Evolutionary conservation across 2,329 filamentous ascomycete species (phyloP).

Genomic region (Exophiala phaeomuriformis): DNA sequence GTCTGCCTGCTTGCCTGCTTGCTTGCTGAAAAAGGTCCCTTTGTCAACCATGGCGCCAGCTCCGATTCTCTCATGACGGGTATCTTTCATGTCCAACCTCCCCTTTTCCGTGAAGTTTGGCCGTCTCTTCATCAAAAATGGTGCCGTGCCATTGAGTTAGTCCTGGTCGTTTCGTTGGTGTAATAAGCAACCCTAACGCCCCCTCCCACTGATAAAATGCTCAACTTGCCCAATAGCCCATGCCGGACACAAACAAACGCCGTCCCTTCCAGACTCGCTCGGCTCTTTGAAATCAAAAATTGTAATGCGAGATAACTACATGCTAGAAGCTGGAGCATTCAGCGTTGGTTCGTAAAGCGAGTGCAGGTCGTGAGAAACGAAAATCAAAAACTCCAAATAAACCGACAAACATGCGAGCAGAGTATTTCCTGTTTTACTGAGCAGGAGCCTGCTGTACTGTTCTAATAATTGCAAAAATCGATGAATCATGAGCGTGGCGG

Average conservation of each 20-base stretch:
- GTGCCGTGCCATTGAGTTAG: neutral
- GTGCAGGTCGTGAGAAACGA: neutral
- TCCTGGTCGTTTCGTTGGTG: conserved; percentile 3
- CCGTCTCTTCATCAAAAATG: conserved; percentile 15
- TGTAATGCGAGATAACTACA: conserved; percentile 10
- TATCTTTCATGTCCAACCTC: conserved; percentile 18
- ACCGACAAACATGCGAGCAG: neutral
- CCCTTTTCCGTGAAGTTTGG: conserved; percentile 3
- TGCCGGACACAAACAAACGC: neutral
- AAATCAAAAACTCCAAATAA: neutral
- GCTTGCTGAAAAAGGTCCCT: no score
- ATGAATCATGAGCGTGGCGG: conserved; percentile 17
- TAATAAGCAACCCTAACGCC: conserved; percentile 7
- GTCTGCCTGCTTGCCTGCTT: no score
- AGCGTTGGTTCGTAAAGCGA: neutral
- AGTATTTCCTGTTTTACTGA: neutral
- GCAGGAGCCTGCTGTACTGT: neutral
- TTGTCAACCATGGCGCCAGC: conserved; percentile 8
- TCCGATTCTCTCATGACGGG: conserved; percentile 13
- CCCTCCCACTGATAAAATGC: conserved; percentile 2
- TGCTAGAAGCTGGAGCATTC: neutral
- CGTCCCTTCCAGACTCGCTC: neutral
- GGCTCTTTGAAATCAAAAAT: neutral
- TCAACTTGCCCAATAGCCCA: conserved; percentile 3
- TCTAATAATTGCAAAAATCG: conserved; percentile 3